Base-by-base conservation (phyloP, 2,329 filamentous ascomycete species). In the Magnaporthales sp. region DNA sequence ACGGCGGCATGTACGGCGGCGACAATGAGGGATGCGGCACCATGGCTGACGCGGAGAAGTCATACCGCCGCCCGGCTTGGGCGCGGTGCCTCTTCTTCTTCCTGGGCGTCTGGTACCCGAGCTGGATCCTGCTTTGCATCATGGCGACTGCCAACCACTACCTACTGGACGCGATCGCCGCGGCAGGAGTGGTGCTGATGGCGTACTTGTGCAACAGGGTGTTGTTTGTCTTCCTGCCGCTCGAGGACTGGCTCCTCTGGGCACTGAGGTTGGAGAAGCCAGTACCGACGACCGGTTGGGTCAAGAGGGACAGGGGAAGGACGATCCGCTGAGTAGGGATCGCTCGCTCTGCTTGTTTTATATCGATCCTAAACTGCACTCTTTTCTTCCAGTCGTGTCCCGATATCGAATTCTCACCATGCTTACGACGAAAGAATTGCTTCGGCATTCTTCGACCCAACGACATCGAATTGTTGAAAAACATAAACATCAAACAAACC, bases 181-280 rank as follows among this genome's bases (percentile, higher is more conserved):
- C 88, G 0, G 81, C 84, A 0, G 70, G 84, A 22, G 86, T 91
- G 2, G 89, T 88, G 62, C 79, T 80, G 0, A 69, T 89, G 10
- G 86, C 86, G 0, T 91, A 86, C 83, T 69, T 77, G 66, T 79
- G 77, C 68, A 84, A 84, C 70, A 75, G 79, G 19, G 73, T 79
- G 15, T 71, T 91, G 66, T 73, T 90, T 67, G 88, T 88, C 68
- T 74, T 91, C 68, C 71, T 90, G 32, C 83, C 83, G 0, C 66
- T 91, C 8, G 88, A 90, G 73, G 88, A 91, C 72, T 88, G 85
- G 74, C 84, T 90, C 70, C 76, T 90, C 46, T 88, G 83, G 82
- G 76, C 80, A 8, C 77, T 88, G 70, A 80, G 85, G 66, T 83
- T 90, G 30, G 84, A 90, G 72, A 91, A 90, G 76, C 88, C 88